These are phyloP conservation scores for Gynostemma pentaphyllum DNA, from an alignment of 306 rosid genomes.

Conservation along the genomic window DNA sequence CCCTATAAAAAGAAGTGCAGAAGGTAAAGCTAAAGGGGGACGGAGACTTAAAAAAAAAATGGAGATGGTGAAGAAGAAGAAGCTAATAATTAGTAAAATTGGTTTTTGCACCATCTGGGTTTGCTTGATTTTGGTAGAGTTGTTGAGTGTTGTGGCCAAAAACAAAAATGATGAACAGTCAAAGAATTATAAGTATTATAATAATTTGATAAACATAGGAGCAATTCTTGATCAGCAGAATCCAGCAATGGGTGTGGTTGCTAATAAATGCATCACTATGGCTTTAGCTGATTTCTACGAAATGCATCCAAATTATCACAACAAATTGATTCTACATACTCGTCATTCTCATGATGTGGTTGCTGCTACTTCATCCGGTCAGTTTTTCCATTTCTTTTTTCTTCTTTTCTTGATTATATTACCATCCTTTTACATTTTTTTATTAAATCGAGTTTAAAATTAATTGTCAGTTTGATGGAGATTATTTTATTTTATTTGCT, in stretches of 20 bases:
- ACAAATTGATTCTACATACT: slow-evolving; percentile 1
- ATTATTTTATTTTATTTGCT: too few species aligned
- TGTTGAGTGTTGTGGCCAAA: not conserved
- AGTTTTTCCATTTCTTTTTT: not conserved
- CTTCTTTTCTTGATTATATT: not conserved
- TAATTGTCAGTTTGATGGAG: too few species aligned
- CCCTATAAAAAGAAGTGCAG: not conserved
- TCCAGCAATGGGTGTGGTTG: slow-evolving; percentile 6
- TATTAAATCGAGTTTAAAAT: too few species aligned
- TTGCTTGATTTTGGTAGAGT: not conserved
- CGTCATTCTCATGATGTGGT: slow-evolving; percentile 16
- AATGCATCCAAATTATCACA: slow-evolving; percentile 2
- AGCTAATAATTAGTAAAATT: not conserved
- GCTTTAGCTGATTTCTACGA: slow-evolving; percentile 20
- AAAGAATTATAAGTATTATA: too few species aligned
- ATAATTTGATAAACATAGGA: slow-evolving; percentile 17
- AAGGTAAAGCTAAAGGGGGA: too few species aligned
- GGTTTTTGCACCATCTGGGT: not conserved
- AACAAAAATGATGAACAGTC: too few species aligned
- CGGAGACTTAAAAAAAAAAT: too few species aligned
- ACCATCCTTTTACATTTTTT: too few species aligned
- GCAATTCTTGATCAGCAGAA: slow-evolving; percentile 17
- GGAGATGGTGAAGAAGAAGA: too few species aligned
- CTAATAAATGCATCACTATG: slow-evolving; percentile 12
- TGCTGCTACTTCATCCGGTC: slow-evolving; percentile 23